Conservation (phyloP, 148 eudicot species). For the Chenopodium formosanum region DNA sequence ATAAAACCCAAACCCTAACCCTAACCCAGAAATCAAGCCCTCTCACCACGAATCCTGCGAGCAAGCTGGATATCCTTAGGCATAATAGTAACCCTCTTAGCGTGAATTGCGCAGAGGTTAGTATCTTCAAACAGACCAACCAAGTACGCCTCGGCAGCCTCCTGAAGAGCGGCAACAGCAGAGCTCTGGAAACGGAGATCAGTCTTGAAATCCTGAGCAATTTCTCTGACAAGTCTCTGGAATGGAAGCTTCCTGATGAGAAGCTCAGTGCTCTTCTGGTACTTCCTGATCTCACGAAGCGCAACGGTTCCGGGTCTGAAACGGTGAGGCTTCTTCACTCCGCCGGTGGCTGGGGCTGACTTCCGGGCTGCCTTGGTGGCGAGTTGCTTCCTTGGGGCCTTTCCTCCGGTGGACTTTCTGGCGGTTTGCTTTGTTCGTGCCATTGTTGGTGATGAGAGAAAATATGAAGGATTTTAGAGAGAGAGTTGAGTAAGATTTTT, state of each 20-base stretch:
- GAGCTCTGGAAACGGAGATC: slow-evolving; percentile 37
- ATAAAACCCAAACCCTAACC: too few species aligned
- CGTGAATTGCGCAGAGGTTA: too few species aligned
- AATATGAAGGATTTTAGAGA: too few species aligned
- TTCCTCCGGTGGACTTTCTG: slow-evolving; percentile 36
- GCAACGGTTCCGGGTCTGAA: slow-evolving; percentile 36
- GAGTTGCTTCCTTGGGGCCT: slow-evolving; percentile 32
- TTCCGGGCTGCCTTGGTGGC: slow-evolving; percentile 37
- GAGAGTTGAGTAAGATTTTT: too few species aligned
- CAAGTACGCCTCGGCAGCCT: slow-evolving; percentile 30
- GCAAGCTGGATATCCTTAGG: too few species aligned
- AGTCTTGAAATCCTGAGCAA: slow-evolving; percentile 38
- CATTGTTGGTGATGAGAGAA: slow-evolving; percentile 2
- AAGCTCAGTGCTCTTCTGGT: slow-evolving; percentile 36
- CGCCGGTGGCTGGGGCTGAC: slow-evolving; percentile 38
- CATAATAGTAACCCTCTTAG: too few species aligned
- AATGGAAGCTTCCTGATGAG: slow-evolving; percentile 34
- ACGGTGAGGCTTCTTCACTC: slow-evolving; percentile 39
- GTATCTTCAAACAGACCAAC: too few species aligned
- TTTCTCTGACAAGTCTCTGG: slow-evolving; percentile 36
- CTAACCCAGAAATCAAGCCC: too few species aligned
- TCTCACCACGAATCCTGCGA: too few species aligned
- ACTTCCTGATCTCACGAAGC: slow-evolving; percentile 32
- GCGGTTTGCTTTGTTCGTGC: slow-evolving; percentile 40
- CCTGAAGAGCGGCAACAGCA: slow-evolving; percentile 33